Conservation (phyloP, 306 rosid genomes). For the Morella rubra region DNA sequence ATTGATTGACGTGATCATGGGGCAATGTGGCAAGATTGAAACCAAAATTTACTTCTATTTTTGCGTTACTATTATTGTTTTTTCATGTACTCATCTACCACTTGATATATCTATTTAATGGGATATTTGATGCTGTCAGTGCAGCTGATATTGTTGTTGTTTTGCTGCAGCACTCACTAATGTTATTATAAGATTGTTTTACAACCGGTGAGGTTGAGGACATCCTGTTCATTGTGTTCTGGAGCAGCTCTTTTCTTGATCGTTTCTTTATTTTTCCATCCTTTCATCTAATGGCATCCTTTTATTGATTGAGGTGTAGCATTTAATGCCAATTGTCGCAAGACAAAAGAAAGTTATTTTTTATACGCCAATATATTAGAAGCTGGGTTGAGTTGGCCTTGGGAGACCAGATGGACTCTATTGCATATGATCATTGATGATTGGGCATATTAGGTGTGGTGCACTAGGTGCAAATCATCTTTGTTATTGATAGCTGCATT, state of each 20-base stretch:
- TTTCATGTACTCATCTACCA: background rate
- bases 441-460: background rate
- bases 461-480: background rate
- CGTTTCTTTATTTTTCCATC: conserved; percentile 8
- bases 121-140: background rate
- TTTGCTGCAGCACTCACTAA: conserved; percentile 18
- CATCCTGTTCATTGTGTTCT: background rate
- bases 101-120: background rate
- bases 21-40: background rate
- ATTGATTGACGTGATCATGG: background rate
- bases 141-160: conserved; percentile 7
- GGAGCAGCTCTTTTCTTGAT: background rate
- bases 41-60: background rate
- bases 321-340: background rate
- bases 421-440: background rate
- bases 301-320: background rate
- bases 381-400: background rate
- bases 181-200: background rate
- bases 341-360: too few relatives aligned
- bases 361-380: background rate
- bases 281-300: conserved; percentile 8
- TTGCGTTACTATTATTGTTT: background rate
- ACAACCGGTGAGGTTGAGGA: background rate
- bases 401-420: background rate
- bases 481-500: background rate